Conservation (phyloP, 169 alveolate genomes). For the Plasmodium coatneyi region DNA sequence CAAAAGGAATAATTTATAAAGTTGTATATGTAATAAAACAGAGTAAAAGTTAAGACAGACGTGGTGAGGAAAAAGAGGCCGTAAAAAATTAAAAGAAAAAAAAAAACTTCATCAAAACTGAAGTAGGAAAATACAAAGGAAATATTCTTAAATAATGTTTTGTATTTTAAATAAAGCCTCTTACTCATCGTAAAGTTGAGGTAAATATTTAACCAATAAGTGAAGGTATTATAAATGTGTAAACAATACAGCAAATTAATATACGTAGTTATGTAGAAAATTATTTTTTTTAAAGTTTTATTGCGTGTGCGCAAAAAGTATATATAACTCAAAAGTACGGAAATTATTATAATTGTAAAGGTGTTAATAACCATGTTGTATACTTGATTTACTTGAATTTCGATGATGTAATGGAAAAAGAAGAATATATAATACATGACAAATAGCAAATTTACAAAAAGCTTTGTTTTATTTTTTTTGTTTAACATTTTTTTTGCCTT, state of each 20-base stretch:
- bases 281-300: constrained; percentile 64
- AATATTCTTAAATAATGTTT: constrained; percentile 52
- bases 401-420: constrained; percentile 67
- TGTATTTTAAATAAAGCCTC: constrained; percentile 60
- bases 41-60: constrained; percentile 7
- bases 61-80: constrained; percentile 42
- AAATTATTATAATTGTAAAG: constrained; percentile 29
- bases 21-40: constrained; percentile 70
- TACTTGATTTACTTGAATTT: constrained; percentile 55
- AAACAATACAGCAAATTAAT: constrained; percentile 47
- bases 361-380: constrained; percentile 50
- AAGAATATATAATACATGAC: constrained; percentile 65
- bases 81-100: constrained; percentile 61
- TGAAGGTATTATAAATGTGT: constrained; percentile 51
- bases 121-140: constrained; percentile 65
- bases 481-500: constrained; percentile 49
- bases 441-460: constrained; percentile 57
- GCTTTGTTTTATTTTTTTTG: constrained; percentile 42
- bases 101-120: constrained; percentile 71
- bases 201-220: constrained; percentile 59
- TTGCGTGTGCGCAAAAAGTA: constrained; percentile 49
- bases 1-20: constrained; percentile 47
- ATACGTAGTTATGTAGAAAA: constrained; percentile 53
- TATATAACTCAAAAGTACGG: constrained; percentile 52
- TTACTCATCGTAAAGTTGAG: constrained; percentile 64